phyloP scores from a whole-genome alignment of 768 basidiomycete species.

The Pleurotus platypus region DNA sequence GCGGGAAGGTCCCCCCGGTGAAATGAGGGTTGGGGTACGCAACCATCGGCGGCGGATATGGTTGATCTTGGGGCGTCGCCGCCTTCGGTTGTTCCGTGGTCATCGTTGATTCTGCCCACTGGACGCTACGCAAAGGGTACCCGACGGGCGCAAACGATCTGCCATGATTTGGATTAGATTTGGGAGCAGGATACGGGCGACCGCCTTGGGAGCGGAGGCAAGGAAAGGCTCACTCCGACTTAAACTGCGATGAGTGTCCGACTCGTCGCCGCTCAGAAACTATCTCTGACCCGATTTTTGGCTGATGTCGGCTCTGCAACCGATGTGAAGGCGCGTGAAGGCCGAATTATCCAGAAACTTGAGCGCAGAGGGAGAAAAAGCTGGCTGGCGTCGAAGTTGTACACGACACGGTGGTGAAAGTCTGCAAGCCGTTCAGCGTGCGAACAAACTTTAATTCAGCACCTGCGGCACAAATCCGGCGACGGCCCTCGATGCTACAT shows the following conservation, averaged over 20 bases:
- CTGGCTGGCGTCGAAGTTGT: neutral
- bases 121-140: slow-evolving; percentile 4
- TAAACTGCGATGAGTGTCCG: slow-evolving; percentile 9
- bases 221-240: slow-evolving; percentile 6
- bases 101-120: slow-evolving; percentile 7
- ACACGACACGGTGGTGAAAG: neutral
- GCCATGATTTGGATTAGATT: neutral
- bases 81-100: slow-evolving; percentile 8
- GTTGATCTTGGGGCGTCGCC: neutral
- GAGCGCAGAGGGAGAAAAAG: neutral
- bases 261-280: slow-evolving; percentile 9
- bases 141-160: slow-evolving; percentile 7
- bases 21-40: slow-evolving; percentile 17
- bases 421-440: neutral
- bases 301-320: neutral
- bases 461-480: neutral
- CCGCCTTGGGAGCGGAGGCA: slow-evolving; percentile 1
- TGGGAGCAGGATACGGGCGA: neutral
- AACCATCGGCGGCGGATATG: slow-evolving; percentile 1
- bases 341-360: neutral
- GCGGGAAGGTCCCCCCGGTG: slow-evolving; percentile 27
- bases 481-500: neutral
- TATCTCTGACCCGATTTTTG: slow-evolving; percentile 5
- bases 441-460: neutral
- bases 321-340: neutral